Evolutionary conservation across 441 rosid genomes (phyloP).

Genomic region (Pelargonium cotyledonis): DNA sequence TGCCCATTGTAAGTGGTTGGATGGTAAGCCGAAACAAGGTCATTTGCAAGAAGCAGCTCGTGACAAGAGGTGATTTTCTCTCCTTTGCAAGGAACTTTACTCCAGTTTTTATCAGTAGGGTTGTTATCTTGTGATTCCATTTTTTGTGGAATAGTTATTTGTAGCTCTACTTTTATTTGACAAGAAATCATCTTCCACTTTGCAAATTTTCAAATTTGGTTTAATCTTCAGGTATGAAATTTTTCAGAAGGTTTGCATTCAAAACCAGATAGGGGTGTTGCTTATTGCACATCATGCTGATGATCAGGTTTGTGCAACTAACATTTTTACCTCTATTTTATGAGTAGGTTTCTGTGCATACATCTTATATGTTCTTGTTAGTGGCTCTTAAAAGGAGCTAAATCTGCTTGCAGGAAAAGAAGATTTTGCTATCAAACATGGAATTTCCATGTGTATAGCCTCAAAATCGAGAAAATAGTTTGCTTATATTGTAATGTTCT

Average conservation of each 20-base stretch:
- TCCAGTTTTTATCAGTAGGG: slow-evolving; percentile 9
- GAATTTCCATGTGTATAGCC: not conserved
- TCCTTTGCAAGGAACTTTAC: slow-evolving; percentile 12
- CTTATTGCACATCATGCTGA: slow-evolving; percentile 93
- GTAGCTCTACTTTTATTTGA: slow-evolving; percentile 9
- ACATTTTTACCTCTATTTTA: not conserved
- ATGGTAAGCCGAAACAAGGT: slow-evolving; percentile 80
- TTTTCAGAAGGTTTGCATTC: slow-evolving; percentile 55
- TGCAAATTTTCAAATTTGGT: slow-evolving; percentile 9
- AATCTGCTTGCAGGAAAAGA: not conserved
- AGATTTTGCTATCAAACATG: not conserved
- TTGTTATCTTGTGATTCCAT: slow-evolving; percentile 4
- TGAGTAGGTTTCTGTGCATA: not conserved
- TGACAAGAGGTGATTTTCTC: slow-evolving; percentile 48
- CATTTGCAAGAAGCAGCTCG: slow-evolving; percentile 91
- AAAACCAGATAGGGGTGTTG: slow-evolving; percentile 51
- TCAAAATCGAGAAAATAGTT: not conserved
- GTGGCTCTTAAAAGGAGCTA: not conserved
- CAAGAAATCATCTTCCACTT: slow-evolving; percentile 8
- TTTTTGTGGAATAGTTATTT: not conserved
- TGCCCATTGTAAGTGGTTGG: slow-evolving; percentile 64
- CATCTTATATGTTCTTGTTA: not conserved
- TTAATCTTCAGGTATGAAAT: slow-evolving; percentile 54
- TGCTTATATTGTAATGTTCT: slow-evolving; percentile 6
- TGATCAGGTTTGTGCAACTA: slow-evolving; percentile 62